These are phyloP conservation scores for Monilinia vaccinii-corymbosi DNA, from an alignment of 2,329 filamentous ascomycete species.

Conservation along the genomic window DNA sequence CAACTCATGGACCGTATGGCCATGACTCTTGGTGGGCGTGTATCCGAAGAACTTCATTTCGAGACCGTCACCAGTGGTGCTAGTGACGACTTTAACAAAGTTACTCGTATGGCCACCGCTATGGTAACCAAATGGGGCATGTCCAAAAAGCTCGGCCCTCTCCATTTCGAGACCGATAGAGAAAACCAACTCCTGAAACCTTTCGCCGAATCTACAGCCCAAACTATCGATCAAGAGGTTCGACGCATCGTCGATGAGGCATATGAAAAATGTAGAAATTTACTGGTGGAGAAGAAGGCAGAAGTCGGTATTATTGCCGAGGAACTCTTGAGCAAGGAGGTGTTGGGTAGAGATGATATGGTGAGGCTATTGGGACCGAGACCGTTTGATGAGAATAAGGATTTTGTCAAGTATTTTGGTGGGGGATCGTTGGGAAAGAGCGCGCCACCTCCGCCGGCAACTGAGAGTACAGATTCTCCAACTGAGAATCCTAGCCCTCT, in stretches of 20 bases:
- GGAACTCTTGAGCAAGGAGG: conserved; percentile 85
- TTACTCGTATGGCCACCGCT: conserved; percentile 86
- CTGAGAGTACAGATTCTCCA: conserved; percentile 29
- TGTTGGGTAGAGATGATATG: conserved; percentile 86
- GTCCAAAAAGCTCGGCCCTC: conserved; percentile 85
- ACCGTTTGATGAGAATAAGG: conserved; percentile 71
- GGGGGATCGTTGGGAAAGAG: conserved; percentile 43
- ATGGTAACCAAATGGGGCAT: conserved; percentile 99
- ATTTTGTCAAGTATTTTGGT: conserved; percentile 92
- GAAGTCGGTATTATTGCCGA: conserved; percentile 87
- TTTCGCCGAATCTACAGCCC: conserved; percentile 88
- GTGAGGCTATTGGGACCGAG: conserved; percentile 76
- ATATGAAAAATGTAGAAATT: conserved; percentile 79
- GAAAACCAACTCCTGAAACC: conserved; percentile 83
- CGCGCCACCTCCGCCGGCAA: conserved; percentile 47
- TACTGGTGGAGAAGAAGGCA: conserved; percentile 76
- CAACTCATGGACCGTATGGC: conserved; percentile 99
- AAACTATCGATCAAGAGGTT: conserved; percentile 86
- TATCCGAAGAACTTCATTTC: conserved; percentile 95
- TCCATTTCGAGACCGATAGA: conserved; percentile 74
- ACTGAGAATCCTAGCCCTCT: conserved; percentile 1
- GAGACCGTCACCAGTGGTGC: conserved; percentile 92
- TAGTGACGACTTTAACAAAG: conserved; percentile 97
- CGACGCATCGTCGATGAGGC: conserved; percentile 85
- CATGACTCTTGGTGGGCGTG: conserved; percentile 93